Evolutionary conservation across 2,329 filamentous ascomycete species (phyloP).

Genomic region (Rutstroemia sp.): DNA sequence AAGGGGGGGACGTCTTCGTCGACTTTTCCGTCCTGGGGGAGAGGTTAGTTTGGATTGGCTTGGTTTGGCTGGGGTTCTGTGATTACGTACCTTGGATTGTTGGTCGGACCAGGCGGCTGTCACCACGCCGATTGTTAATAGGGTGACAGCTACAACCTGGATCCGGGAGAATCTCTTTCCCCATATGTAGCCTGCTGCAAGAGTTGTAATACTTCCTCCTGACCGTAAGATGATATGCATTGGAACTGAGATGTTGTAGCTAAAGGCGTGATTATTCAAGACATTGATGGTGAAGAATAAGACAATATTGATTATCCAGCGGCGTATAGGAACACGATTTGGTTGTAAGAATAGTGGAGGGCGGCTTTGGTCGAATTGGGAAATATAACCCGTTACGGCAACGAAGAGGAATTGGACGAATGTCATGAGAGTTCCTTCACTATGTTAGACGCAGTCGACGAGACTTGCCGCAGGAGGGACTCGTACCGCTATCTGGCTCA

Average conservation of each 20-base stretch:
- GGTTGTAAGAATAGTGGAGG: constrained; percentile 66
- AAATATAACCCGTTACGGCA: constrained; percentile 67
- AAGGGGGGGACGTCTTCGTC: constrained; percentile 40
- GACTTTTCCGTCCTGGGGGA: constrained; percentile 16
- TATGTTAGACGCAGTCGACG: constrained; percentile 12
- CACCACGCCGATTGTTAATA: constrained; percentile 81
- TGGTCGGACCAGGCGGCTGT: constrained; percentile 87
- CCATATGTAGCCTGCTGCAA: constrained; percentile 79
- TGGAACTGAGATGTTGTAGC: constrained; percentile 91
- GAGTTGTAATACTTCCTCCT: constrained; percentile 91
- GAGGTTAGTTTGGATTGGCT: constrained; percentile 12
- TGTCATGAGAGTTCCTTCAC: constrained; percentile 69
- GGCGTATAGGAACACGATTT: constrained; percentile 72
- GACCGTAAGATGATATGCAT: constrained; percentile 95
- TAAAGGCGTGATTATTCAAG: constrained; percentile 95
- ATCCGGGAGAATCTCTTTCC: constrained; percentile 77
- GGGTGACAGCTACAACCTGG: constrained; percentile 72
- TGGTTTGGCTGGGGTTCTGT: background rate
- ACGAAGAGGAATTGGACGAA: constrained; percentile 88
- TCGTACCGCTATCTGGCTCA: constrained; percentile 72
- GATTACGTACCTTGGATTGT: constrained; percentile 58
- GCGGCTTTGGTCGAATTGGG: constrained; percentile 61
- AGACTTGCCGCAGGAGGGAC: background rate
- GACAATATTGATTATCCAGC: constrained; percentile 82
- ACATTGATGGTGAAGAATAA: constrained; percentile 93